Evolutionary conservation across 805 yeast species (phyloP).

Genomic region (Candida patagonica): DNA sequence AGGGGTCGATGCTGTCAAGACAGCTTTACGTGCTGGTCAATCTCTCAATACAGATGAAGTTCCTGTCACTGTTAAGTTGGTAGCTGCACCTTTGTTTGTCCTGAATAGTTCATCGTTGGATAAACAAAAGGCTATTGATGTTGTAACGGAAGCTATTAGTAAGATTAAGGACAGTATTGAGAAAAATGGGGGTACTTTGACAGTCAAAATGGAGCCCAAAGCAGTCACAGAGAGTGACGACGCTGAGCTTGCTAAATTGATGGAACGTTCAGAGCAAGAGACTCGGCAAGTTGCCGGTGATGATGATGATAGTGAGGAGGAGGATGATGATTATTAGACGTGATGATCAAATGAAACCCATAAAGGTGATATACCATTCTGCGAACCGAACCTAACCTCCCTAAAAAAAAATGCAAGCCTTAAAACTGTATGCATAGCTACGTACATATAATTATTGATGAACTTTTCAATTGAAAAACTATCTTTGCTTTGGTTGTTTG

Average conservation of each 20-base stretch:
- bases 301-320: conserved; percentile 45
- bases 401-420: not conserved
- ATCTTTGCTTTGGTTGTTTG: no score
- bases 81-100: conserved; percentile 95
- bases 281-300: conserved; percentile 79
- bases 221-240: conserved; percentile 98
- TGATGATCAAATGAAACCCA: conserved; percentile 1
- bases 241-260: conserved; percentile 90
- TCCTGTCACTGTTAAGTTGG: conserved; percentile 87
- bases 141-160: conserved; percentile 70
- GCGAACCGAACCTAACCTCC: not conserved
- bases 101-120: conserved; percentile 88
- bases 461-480: no score
- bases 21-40: conserved; percentile 83
- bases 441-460: no score
- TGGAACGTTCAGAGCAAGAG: conserved; percentile 88
- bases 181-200: conserved; percentile 74
- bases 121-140: conserved; percentile 77
- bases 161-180: conserved; percentile 63
- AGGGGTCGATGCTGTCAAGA: conserved; percentile 94
- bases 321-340: conserved; percentile 18
- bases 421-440: no score
- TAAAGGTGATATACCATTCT: not conserved
- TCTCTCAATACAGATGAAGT: conserved; percentile 69
- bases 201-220: conserved; percentile 95